Evolutionary conservation across 306 rosid genomes (phyloP).

Genomic region (Begonia fuchsioides): DNA sequence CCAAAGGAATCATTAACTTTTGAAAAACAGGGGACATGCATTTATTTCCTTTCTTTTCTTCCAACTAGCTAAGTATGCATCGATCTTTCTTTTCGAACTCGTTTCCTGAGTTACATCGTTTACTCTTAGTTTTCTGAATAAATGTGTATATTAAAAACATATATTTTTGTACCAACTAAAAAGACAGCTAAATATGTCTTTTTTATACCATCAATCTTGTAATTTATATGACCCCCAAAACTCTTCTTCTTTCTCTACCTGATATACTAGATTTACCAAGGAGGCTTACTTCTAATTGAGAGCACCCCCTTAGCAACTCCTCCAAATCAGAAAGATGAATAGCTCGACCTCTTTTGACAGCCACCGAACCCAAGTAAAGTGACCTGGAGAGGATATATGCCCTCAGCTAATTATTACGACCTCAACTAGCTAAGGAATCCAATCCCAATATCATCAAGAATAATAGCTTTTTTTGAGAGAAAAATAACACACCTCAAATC

Average conservation of each 20-base stretch:
- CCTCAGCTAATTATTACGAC: conserved; percentile 20
- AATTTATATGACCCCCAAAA: neutral
- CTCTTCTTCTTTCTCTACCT: neutral
- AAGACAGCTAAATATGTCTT: no score
- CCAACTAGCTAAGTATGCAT: no score
- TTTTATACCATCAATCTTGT: neutral
- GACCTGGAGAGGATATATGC: conserved; percentile 39
- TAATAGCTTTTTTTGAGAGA: neutral
- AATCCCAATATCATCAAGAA: conserved; percentile 1
- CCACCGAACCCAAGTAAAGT: conserved; percentile 84
- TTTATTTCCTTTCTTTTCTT: no score
- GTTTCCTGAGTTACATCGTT: no score
- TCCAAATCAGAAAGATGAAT: conserved; percentile 75
- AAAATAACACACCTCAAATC: conserved; percentile 37
- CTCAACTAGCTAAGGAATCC: neutral
- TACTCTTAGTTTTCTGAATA: no score
- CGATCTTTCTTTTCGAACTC: no score
- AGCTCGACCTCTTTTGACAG: conserved; percentile 62
- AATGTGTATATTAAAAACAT: no score
- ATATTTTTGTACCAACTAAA: no score
- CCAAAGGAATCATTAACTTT: no score
- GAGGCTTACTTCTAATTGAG: conserved; percentile 72
- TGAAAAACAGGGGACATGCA: no score
- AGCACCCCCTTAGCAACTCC: conserved; percentile 79
- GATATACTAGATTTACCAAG: conserved; percentile 3